These are phyloP conservation scores for Prunus mira DNA, from an alignment of 306 rosid genomes.

Conservation along the genomic window DNA sequence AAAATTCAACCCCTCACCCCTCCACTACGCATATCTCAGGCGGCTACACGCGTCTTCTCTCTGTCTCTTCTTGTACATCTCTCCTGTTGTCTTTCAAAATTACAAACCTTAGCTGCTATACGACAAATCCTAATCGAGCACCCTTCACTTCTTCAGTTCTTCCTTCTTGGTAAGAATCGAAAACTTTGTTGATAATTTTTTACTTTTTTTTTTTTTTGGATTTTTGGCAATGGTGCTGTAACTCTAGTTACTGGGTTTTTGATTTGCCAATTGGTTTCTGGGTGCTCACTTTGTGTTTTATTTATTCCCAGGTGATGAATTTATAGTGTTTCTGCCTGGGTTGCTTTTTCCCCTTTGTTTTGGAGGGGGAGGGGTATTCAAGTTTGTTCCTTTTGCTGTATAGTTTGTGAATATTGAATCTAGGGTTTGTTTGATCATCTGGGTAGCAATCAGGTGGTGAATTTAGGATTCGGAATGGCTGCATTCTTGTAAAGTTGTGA, in stretches of 20 bases:
- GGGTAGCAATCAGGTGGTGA: slow-evolving; percentile 38
- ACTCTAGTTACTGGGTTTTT: not conserved
- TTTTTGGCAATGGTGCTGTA: not conserved
- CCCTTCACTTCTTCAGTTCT: slow-evolving; percentile 10
- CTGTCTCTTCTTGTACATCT: not conserved
- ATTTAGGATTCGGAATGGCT: slow-evolving; percentile 17
- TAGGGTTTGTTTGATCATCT: slow-evolving; percentile 33
- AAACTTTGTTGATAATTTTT: not conserved
- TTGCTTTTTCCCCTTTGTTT: slow-evolving; percentile 1
- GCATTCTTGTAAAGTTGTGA: slow-evolving; percentile 6
- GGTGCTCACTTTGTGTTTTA: not conserved
- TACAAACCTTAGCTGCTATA: not conserved
- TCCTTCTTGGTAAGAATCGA: slow-evolving; percentile 37
- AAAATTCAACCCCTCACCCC: not conserved
- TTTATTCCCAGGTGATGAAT: slow-evolving; percentile 26
- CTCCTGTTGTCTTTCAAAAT: not conserved
- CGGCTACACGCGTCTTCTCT: not conserved
- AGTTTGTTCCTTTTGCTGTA: not conserved
- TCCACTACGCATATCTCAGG: not conserved
- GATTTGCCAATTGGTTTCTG: not conserved
- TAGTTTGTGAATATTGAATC: slow-evolving; percentile 8
- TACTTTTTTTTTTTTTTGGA: not conserved
- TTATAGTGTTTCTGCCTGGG: slow-evolving; percentile 30
- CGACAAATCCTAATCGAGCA: not conserved
- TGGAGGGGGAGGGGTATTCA: not conserved